phyloP scores from a whole-genome alignment of 2,329 filamentous ascomycete species.

The Talaromyces marneffei region DNA sequence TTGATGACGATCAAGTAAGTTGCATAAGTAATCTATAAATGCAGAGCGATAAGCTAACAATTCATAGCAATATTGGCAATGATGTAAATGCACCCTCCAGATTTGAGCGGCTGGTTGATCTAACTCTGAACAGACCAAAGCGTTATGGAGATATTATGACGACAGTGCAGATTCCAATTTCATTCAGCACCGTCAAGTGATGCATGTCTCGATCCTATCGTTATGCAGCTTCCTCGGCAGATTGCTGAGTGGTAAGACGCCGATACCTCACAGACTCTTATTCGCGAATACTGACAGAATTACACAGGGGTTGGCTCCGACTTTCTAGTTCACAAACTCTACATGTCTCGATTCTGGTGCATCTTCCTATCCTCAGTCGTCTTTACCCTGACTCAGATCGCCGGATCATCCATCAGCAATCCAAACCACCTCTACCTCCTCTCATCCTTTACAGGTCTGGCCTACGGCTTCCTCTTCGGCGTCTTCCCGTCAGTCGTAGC shows the following conservation, averaged over 20 bases:
- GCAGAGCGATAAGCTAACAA: not conserved
- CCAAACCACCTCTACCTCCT: conserved; percentile 72
- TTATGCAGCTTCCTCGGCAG: conserved; percentile 79
- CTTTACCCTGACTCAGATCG: conserved; percentile 74
- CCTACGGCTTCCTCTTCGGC: conserved; percentile 89
- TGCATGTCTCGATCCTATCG: conserved; percentile 93
- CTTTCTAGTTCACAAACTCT: conserved; percentile 72
- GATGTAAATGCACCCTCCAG: conserved; percentile 46
- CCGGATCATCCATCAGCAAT: conserved; percentile 67
- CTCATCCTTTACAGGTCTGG: conserved; percentile 77
- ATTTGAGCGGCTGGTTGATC: not conserved
- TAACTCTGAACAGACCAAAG: conserved; percentile 49
- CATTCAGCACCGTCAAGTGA: conserved; percentile 73
- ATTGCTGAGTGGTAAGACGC: conserved; percentile 62
- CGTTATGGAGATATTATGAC: conserved; percentile 83
- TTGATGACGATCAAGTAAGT: conserved; percentile 98
- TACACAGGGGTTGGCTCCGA: conserved; percentile 76
- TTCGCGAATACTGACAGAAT: not conserved
- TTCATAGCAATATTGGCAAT: conserved; percentile 81
- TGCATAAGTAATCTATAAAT: not conserved
- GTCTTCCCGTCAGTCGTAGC: conserved; percentile 86
- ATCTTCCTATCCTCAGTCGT: conserved; percentile 69
- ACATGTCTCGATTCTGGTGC: conserved; percentile 85
- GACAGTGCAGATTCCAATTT: conserved; percentile 64
- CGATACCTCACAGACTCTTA: conserved; percentile 25